These are phyloP conservation scores for Meyerozyma elateridarum DNA, from an alignment of 1,139 yeast genomes.

Conservation along the genomic window DNA sequence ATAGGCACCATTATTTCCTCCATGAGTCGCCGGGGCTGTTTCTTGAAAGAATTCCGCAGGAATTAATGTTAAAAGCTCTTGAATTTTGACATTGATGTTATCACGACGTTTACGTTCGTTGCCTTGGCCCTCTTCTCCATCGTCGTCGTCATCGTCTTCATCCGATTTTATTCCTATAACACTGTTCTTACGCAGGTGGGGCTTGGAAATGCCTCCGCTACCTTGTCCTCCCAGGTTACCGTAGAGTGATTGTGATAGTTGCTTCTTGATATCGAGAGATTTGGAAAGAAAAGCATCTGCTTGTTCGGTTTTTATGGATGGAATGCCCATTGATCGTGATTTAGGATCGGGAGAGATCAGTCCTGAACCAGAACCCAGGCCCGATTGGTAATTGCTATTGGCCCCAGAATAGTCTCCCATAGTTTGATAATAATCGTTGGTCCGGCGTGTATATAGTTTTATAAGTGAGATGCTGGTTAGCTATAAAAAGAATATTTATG, in stretches of 20 bases:
- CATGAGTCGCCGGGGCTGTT: constrained; percentile 6
- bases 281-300: constrained; percentile 27
- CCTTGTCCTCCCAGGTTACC: constrained; percentile 7
- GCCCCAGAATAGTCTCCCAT: constrained; percentile 23
- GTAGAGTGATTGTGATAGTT: constrained; percentile 37
- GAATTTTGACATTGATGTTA: constrained; percentile 84
- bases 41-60: constrained; percentile 57
- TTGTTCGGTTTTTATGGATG: constrained; percentile 26
- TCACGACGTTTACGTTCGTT: constrained; percentile 73
- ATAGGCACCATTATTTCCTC: constrained; percentile 1
- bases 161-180: constrained; percentile 25
- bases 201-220: constrained; percentile 38
- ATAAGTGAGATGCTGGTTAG: too few relatives aligned
- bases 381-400: constrained; percentile 20
- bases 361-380: constrained; percentile 15
- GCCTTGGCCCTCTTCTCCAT: constrained; percentile 36
- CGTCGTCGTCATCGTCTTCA: constrained; percentile 23
- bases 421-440: too few relatives aligned
- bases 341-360: constrained; percentile 14
- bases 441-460: too few relatives aligned
- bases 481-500: too few relatives aligned
- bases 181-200: constrained; percentile 38
- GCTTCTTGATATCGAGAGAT: constrained; percentile 37
- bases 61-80: constrained; percentile 66
- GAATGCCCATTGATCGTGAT: constrained; percentile 23